Evolutionary conservation across 495 filamentous ascomycete species (phyloP).

Genomic region (Tuber indicum): DNA sequence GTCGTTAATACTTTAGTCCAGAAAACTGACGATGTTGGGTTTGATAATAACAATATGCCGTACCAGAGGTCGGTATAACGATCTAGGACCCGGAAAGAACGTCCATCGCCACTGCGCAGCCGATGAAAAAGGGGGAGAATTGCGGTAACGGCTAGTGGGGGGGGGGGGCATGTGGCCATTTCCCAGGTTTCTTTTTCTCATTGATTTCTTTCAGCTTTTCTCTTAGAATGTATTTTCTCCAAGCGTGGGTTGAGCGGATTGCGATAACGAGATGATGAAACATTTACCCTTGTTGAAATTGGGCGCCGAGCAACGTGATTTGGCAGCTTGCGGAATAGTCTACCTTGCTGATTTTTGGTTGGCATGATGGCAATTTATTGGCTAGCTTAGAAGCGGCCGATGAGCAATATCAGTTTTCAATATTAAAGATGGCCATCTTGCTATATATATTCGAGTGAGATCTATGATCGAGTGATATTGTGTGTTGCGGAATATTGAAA

Average conservation of each 20-base stretch:
- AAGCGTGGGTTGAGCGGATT: background rate
- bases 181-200: background rate
- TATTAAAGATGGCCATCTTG: background rate
- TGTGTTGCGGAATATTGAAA: background rate
- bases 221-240: background rate
- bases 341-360: background rate
- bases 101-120: background rate
- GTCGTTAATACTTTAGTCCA: conserved; percentile 22
- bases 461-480: background rate
- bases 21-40: conserved; percentile 34
- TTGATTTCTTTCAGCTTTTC: background rate
- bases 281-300: background rate
- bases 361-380: background rate
- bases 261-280: background rate
- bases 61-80: background rate
- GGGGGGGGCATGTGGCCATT: background rate
- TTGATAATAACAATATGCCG: conserved; percentile 25
- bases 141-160: background rate
- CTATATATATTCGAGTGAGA: background rate
- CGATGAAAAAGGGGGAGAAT: background rate
- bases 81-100: background rate
- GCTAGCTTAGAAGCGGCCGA: background rate
- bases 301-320: background rate
- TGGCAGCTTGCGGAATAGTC: background rate
- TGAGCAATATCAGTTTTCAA: background rate